A percentile compares a stretch with the other conserved stretches of the same genome.
phyloP scores from a whole-genome alignment of 331 rosid genomes.

The Telfairia occidentalis region DNA sequence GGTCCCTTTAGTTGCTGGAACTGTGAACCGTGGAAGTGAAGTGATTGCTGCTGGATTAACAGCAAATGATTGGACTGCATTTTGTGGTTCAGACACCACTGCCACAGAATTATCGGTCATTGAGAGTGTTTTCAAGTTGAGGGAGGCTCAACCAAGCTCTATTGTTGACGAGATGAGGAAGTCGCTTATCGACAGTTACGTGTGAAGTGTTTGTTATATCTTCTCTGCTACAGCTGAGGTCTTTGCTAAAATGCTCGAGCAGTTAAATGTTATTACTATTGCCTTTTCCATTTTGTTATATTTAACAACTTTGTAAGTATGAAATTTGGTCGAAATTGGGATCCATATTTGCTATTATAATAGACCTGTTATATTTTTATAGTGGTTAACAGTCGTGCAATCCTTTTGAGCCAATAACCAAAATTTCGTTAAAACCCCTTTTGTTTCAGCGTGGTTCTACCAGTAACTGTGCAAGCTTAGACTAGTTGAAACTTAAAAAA shows the following conservation, averaged over 20 bases:
- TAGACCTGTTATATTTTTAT: neutral
- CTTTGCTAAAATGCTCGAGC: neutral
- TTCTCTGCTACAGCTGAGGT: neutral
- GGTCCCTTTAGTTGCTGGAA: conserved; percentile 78
- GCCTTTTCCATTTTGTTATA: neutral
- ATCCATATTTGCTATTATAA: neutral
- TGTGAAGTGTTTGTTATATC: conserved; percentile 22
- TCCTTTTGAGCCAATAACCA: neutral
- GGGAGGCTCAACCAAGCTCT: conserved; percentile 69
- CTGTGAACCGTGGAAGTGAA: conserved; percentile 74
- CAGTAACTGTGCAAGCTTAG: too few species aligned
- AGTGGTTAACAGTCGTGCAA: neutral
- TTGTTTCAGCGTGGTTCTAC: too few species aligned
- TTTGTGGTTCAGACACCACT: conserved; percentile 81
- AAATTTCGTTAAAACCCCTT: too few species aligned
- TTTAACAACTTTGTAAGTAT: neutral
- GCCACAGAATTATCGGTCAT: conserved; percentile 78
- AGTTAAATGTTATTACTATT: neutral
- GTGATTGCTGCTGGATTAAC: conserved; percentile 69
- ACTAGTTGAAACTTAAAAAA: too few species aligned
- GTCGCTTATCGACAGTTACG: conserved; percentile 66
- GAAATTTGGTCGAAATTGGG: neutral
- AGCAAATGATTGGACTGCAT: conserved; percentile 85
- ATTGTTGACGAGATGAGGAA: conserved; percentile 81
- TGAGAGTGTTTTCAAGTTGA: conserved; percentile 78